Evolutionary conservation across 257 asterid genomes (phyloP).

Genomic region (Nicotiana attenuata): DNA sequence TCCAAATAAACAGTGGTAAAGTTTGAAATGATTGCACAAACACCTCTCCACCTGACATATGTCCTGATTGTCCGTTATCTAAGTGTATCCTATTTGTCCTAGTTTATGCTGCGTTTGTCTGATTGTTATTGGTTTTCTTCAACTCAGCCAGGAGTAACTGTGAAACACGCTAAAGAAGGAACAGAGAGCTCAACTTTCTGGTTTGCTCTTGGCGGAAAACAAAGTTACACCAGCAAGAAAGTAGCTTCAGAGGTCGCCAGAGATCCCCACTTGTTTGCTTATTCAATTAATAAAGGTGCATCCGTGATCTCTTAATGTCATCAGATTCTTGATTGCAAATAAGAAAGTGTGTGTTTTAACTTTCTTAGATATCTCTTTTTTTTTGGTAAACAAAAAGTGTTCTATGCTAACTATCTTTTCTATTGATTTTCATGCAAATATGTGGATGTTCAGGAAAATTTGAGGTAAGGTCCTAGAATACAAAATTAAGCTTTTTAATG

Average conservation of each 20-base stretch:
- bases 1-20: neutral
- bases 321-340: neutral
- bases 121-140: neutral
- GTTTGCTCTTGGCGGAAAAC: conserved; percentile 96
- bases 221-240: conserved; percentile 82
- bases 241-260: conserved; percentile 51
- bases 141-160: conserved; percentile 67
- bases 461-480: conserved; percentile 52
- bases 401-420: conserved; percentile 13
- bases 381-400: neutral
- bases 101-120: neutral
- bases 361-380: neutral
- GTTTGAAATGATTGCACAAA: neutral
- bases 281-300: conserved; percentile 62
- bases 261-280: conserved; percentile 77
- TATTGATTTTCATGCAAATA: conserved; percentile 31
- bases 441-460: conserved; percentile 70
- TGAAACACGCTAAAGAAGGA: conserved; percentile 89
- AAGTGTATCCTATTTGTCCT: no score
- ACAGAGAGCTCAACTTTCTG: conserved; percentile 94
- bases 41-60: neutral
- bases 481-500: neutral
- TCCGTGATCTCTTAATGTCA: neutral
- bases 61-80: neutral
- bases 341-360: conserved; percentile 3